Evolutionary conservation across 257 asterid genomes (phyloP).

Genomic region (Thymus mandschuricus): DNA sequence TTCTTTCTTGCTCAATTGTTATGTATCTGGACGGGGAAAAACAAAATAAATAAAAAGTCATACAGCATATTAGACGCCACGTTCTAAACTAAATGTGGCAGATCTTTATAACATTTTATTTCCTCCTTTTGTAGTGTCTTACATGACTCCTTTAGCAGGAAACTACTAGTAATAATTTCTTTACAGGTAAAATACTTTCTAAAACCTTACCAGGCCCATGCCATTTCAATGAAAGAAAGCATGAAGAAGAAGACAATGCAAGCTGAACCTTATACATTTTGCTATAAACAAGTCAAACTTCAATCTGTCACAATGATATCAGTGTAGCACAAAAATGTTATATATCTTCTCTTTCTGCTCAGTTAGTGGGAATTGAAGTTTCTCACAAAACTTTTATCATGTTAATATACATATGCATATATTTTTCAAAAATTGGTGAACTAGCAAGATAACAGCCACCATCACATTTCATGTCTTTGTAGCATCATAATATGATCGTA

Average conservation of each 20-base stretch:
- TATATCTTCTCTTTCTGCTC: background rate
- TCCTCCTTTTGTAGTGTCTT: background rate
- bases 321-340: background rate
- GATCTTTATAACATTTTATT: background rate
- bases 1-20: too few species aligned
- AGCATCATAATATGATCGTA: background rate
- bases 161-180: background rate
- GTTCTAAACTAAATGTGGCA: background rate
- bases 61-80: too few species aligned
- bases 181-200: background rate
- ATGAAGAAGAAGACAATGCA: background rate
- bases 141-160: conserved; percentile 2
- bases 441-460: background rate
- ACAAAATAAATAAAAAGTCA: too few species aligned
- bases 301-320: background rate
- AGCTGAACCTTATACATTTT: background rate
- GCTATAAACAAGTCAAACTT: background rate
- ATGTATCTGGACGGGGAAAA: too few species aligned
- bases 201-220: background rate
- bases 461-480: background rate
- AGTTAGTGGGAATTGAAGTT: background rate
- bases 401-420: background rate
- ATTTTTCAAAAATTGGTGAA: background rate
- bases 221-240: background rate
- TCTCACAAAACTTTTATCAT: background rate